Evolutionary conservation across 495 filamentous ascomycete species (phyloP).

Genomic region (Aspergillus funiculosus): DNA sequence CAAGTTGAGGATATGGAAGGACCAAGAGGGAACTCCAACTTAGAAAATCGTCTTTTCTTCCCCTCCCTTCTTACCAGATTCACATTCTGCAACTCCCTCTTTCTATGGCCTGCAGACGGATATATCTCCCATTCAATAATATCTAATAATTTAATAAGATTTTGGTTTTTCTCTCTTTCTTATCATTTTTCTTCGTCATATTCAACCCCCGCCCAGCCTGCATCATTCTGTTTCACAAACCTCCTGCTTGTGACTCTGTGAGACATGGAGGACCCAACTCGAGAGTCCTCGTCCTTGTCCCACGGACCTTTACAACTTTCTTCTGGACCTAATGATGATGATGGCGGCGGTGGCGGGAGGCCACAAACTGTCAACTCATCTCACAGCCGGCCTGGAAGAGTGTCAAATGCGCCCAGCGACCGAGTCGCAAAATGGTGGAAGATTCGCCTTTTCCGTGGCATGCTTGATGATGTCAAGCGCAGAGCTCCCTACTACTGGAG

Average conservation of each 20-base stretch:
- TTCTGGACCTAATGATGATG: constrained; percentile 22
- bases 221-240: background rate
- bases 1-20: too few relatives aligned
- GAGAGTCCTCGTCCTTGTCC: constrained; percentile 17
- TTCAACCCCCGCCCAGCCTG: too few relatives aligned
- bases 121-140: too few relatives aligned
- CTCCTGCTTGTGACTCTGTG: background rate
- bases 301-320: constrained; percentile 21
- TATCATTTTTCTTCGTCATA: background rate
- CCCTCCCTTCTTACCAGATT: too few relatives aligned
- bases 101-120: too few relatives aligned
- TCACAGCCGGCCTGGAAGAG: too few relatives aligned
- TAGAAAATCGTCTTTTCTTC: too few relatives aligned
- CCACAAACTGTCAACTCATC: too few relatives aligned
- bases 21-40: too few relatives aligned
- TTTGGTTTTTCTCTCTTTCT: background rate
- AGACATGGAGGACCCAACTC: constrained; percentile 5
- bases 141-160: background rate
- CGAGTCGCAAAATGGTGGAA: constrained; percentile 60
- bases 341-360: too few relatives aligned
- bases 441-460: constrained; percentile 54
- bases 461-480: constrained; percentile 67
- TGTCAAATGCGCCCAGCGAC: too few relatives aligned
- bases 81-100: too few relatives aligned
- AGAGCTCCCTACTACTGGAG: constrained; percentile 68